Evolutionary conservation across 768 basidiomycete genomes (phyloP).

Genomic region (Paxillus rubicundulus): DNA sequence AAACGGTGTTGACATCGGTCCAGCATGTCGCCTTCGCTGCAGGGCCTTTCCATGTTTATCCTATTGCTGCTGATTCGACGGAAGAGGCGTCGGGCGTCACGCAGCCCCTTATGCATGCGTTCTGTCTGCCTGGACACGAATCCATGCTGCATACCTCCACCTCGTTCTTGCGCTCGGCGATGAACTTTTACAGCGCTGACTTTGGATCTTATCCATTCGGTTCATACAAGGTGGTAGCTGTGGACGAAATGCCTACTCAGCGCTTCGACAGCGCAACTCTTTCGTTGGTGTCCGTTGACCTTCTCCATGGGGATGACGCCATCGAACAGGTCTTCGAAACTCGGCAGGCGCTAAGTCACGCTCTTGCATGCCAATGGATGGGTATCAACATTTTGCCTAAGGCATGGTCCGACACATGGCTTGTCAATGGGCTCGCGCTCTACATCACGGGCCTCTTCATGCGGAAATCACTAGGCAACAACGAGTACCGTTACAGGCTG

Average conservation of each 20-base stretch:
- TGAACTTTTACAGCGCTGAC: conserved; percentile 89
- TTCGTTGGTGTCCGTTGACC: conserved; percentile 73
- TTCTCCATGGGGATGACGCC: conserved; percentile 83
- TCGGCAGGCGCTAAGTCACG: conserved; percentile 80
- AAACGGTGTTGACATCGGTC: conserved; percentile 83
- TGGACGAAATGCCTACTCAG: conserved; percentile 80
- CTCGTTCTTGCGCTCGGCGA: conserved; percentile 77
- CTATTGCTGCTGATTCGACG: conserved; percentile 60
- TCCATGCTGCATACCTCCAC: conserved; percentile 66
- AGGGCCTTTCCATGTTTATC: conserved; percentile 84
- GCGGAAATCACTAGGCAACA: conserved; percentile 86
- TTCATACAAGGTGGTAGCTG: conserved; percentile 92
- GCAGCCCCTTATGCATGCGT: conserved; percentile 82
- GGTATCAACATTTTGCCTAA: conserved; percentile 95
- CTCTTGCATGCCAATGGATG: conserved; percentile 93
- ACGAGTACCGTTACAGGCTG: conserved; percentile 92
- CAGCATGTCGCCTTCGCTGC: conserved; percentile 96
- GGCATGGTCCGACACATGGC: conserved; percentile 92
- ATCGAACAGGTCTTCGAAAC: conserved; percentile 94
- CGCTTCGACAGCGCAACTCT: conserved; percentile 85
- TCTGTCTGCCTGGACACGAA: conserved; percentile 90
- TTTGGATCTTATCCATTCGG: conserved; percentile 96
- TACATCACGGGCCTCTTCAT: conserved; percentile 90
- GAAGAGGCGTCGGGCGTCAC: conserved; percentile 63
- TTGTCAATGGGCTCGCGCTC: conserved; percentile 90